Evolutionary conservation across 2,329 filamentous ascomycete genomes (phyloP).

Genomic region (Fusarium domesticum): DNA sequence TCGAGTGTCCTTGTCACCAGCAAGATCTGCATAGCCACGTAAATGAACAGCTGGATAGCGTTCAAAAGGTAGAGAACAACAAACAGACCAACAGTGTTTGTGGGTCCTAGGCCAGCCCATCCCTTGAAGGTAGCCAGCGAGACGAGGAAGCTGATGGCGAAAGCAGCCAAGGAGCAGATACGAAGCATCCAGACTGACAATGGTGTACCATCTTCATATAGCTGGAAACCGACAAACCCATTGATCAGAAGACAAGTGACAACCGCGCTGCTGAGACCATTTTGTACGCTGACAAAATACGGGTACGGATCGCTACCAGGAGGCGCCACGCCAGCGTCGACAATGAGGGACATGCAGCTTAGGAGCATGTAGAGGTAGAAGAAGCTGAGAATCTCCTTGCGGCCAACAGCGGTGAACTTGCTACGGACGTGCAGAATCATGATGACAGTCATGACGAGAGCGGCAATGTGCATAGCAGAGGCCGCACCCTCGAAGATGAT

Average conservation of each 20-base stretch:
- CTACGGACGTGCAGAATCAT: conserved; percentile 97
- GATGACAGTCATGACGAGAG: conserved; percentile 87
- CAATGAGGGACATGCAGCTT: conserved; percentile 80
- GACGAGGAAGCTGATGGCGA: conserved; percentile 81
- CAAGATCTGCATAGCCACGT: conserved; percentile 82
- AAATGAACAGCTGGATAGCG: conserved; percentile 80
- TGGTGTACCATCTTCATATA: conserved; percentile 95
- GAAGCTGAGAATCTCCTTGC: conserved; percentile 75
- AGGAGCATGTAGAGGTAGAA: conserved; percentile 96
- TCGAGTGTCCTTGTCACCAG: conserved; percentile 87
- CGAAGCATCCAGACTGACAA: conserved; percentile 92
- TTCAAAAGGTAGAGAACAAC: conserved; percentile 90
- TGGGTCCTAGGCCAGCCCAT: conserved; percentile 81
- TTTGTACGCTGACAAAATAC: conserved; percentile 88
- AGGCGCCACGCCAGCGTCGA: conserved; percentile 90
- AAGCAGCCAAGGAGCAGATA: conserved; percentile 73
- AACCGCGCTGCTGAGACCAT: conserved; percentile 78
- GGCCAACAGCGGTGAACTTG: conserved; percentile 94
- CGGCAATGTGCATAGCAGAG: conserved; percentile 87
- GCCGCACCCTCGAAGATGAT: conserved; percentile 96
- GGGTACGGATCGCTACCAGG: conserved; percentile 77
- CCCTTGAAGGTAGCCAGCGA: conserved; percentile 89
- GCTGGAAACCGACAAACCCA: conserved; percentile 95
- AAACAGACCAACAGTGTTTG: conserved; percentile 85
- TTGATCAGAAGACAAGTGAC: conserved; percentile 92